Conservation (phyloP, 306 rosid species). For the Datisca glomerata region DNA sequence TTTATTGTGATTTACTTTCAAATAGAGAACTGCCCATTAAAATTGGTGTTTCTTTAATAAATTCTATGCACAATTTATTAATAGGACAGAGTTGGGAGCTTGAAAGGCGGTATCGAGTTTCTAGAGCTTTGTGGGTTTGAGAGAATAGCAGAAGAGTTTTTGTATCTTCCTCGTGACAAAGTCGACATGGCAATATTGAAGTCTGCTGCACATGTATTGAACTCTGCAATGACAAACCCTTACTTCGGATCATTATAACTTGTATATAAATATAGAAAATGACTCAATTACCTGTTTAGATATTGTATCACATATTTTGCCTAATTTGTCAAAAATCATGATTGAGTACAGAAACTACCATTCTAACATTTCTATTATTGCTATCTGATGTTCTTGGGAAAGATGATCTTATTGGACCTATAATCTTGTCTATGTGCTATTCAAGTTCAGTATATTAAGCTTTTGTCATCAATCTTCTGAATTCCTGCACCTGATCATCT, state of each 20-base stretch:
- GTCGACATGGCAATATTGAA: constrained; percentile 65
- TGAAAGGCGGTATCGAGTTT: constrained; percentile 77
- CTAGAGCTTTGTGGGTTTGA: constrained; percentile 89
- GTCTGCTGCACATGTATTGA: constrained; percentile 76
- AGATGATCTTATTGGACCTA: no score
- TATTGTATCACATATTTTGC: no score
- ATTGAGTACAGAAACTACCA: no score
- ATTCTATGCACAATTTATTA: constrained; percentile 2
- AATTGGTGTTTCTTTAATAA: background rate
- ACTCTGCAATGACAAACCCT: constrained; percentile 92
- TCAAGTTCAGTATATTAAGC: no score
- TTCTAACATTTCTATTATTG: no score
- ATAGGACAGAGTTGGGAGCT: constrained; percentile 91
- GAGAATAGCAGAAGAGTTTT: constrained; percentile 62
- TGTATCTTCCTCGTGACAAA: constrained; percentile 64
- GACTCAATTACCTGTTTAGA: no score
- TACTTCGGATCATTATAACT: no score
- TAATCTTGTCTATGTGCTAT: no score
- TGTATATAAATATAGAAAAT: no score
- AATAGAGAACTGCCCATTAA: background rate
- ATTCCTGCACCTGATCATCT: background rate
- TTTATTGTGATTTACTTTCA: background rate
- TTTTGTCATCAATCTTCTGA: background rate
- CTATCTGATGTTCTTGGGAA: no score
- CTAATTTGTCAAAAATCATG: no score